Evolutionary conservation across 768 basidiomycete genomes (phyloP), one percentile per base, ranked within the genome.

Genomic region (Thelephora ganbajun): DNA sequence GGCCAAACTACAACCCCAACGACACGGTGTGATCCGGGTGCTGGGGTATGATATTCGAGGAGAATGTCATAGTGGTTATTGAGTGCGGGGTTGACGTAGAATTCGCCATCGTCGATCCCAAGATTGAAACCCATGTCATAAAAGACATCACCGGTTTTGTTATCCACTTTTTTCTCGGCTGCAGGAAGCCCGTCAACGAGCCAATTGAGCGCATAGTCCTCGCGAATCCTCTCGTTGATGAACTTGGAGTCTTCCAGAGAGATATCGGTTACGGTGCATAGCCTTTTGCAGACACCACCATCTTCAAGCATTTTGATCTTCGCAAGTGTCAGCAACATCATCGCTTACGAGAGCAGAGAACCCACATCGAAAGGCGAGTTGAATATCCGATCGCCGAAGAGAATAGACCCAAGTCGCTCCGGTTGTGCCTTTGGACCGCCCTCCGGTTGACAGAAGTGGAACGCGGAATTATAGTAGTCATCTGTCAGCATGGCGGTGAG

Each of bases 371-470:
- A 97, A 2, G 83, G 86, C 2, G 89, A 89, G 57, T 83, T 80
- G 63, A 91, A 88, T 55, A 98, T 90, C 53, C 94, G 74, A 69
- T 97, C 94, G 13, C 94, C 94, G 54, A 96, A 96, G n/a, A 98
- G 68, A 56, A 97, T 92, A 14, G 88, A 88, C 5, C 94, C 94
- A 22, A 97, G 67, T 1, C 80, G 83, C 62, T 93, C 92, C 2
- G 89, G 83, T 59, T 81, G 80, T 55, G 76, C 76, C 59, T 76
- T 63, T 18, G 79, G 72, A 9, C 89, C 92, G 16, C 68, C 81
- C 36, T 71, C 65, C 20, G 94, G 94, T 49, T 76, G 59, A 59
- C 94, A 98, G 63, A 97, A 96, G 51, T 79, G 79, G 52, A 97
- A 85, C 46, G 71, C 70, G 2, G 82, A 76, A 57, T 92, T 77